Conservation (phyloP, 495 filamentous ascomycete species). For the Trichodelitschia bisporula region DNA sequence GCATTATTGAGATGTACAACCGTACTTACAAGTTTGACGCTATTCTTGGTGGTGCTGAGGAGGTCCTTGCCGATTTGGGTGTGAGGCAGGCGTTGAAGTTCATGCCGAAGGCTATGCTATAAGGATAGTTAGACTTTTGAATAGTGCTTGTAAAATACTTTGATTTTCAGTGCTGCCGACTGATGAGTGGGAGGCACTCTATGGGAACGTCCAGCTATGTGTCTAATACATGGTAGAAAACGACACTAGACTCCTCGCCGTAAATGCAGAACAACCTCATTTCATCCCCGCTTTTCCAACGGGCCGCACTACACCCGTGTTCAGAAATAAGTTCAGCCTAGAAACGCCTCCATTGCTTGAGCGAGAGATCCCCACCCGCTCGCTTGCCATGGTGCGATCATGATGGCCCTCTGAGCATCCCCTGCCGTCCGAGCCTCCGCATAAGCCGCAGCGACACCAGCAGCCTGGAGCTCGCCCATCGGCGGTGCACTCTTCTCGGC, state of each 20-base stretch:
- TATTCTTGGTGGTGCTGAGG: constrained; percentile 65
- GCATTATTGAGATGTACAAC: constrained; percentile 57
- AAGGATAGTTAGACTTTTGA: no score
- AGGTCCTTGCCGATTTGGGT: constrained; percentile 60
- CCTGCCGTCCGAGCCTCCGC: constrained; percentile 42
- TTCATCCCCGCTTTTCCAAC: no score
- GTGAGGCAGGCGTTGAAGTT: constrained; percentile 61
- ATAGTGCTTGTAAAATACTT: no score
- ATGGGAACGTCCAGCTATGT: no score
- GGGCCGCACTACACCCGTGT: no score
- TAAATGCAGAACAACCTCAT: no score
- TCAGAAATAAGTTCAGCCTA: no score
- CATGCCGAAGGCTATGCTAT: constrained; percentile 68
- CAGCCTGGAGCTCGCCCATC: constrained; percentile 35
- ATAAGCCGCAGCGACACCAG: constrained; percentile 49
- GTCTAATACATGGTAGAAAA: not conserved
- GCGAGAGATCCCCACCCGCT: constrained; percentile 34
- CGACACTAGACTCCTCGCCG: no score
- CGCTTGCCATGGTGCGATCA: constrained; percentile 56
- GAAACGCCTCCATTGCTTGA: constrained; percentile 2
- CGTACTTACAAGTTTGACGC: constrained; percentile 77
- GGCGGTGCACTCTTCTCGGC: constrained; percentile 52
- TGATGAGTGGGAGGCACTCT: no score
- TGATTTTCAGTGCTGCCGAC: no score
- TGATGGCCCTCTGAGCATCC: constrained; percentile 53